phyloP scores from a whole-genome alignment of 345 rosid genomes.

The Aquilaria sinensis region DNA sequence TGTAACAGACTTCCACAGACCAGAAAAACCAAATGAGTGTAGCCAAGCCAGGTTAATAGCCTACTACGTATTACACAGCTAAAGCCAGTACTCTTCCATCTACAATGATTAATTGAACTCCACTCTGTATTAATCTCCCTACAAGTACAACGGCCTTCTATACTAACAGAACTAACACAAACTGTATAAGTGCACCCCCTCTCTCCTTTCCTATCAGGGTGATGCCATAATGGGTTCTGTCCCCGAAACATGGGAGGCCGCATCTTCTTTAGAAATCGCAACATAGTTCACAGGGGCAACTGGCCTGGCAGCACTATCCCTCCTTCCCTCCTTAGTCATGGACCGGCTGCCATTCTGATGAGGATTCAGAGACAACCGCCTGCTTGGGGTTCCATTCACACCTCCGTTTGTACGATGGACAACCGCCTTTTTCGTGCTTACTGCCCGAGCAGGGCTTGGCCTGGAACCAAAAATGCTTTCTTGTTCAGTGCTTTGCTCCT shows the following conservation, averaged over 20 bases:
- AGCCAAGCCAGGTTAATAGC: too few relatives aligned
- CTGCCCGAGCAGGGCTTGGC: conserved; percentile 82
- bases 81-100: too few relatives aligned
- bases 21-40: too few relatives aligned
- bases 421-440: conserved; percentile 58
- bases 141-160: conserved; percentile 6
- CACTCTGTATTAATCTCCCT: neutral
- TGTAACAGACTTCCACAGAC: too few relatives aligned
- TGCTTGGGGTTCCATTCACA: conserved; percentile 66
- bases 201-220: conserved; percentile 39
- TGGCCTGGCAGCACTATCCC: conserved; percentile 54
- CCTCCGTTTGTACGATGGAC: conserved; percentile 74
- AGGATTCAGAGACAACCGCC: conserved; percentile 77
- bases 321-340: conserved; percentile 54
- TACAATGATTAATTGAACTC: too few relatives aligned
- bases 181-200: neutral
- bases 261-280: conserved; percentile 65
- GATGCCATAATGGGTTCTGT: conserved; percentile 56
- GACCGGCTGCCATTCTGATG: conserved; percentile 75
- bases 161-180: conserved; percentile 10
- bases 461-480: conserved; percentile 57
- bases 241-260: conserved; percentile 63
- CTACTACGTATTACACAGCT: too few relatives aligned
- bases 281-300: conserved; percentile 61
- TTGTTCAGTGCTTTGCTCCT: conserved; percentile 76